Evolutionary conservation across 805 yeast genomes (phyloP).

Genomic region (Pichia rugopelliculosa): DNA sequence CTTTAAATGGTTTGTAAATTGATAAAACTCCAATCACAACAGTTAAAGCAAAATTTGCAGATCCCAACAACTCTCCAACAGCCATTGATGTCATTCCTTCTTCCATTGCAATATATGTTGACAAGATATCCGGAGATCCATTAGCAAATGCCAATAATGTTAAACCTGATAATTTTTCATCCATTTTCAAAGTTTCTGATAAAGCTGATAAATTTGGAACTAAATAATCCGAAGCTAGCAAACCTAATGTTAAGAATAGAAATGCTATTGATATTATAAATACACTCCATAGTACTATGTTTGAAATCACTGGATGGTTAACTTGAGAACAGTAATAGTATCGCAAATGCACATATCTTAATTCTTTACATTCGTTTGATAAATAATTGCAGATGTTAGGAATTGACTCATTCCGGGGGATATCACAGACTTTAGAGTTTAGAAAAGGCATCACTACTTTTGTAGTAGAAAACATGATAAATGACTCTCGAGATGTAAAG

Average conservation of each 20-base stretch:
- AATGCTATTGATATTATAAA: slow-evolving; percentile 22
- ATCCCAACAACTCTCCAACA: slow-evolving; percentile 46
- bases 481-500: neutral
- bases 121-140: slow-evolving; percentile 83
- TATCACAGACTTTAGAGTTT: slow-evolving; percentile 1
- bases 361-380: slow-evolving; percentile 15
- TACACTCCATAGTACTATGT: slow-evolving; percentile 6
- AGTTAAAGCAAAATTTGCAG: slow-evolving; percentile 45
- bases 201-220: slow-evolving; percentile 72
- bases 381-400: slow-evolving; percentile 17
- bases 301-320: slow-evolving; percentile 5
- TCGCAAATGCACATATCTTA: slow-evolving; percentile 17
- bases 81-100: slow-evolving; percentile 47
- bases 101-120: slow-evolving; percentile 76
- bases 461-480: neutral
- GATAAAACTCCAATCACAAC: slow-evolving; percentile 38
- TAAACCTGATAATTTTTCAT: slow-evolving; percentile 77
- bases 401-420: slow-evolving; percentile 10
- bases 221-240: slow-evolving; percentile 74
- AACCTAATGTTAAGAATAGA: slow-evolving; percentile 59
- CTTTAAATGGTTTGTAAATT: slow-evolving; percentile 37
- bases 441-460: neutral
- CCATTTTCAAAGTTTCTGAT: slow-evolving; percentile 52
- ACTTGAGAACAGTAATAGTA: slow-evolving; percentile 20
- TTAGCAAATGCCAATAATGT: slow-evolving; percentile 87